These are phyloP conservation scores for Vitis amurensis DNA, from an alignment of 164 flowering plant species.

Conservation along the genomic window DNA sequence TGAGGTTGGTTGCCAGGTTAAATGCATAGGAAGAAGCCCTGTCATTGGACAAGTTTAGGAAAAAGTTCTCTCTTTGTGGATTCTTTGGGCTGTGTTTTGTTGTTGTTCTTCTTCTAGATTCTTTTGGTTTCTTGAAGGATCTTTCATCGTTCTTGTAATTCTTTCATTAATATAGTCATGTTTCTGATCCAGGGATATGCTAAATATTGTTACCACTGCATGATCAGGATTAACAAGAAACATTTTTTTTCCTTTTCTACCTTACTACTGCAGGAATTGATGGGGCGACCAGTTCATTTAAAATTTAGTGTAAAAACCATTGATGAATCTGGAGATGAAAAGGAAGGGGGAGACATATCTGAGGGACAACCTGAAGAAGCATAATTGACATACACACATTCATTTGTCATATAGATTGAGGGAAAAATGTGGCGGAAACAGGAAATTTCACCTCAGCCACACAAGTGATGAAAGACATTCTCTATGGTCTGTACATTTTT, in stretches of 20 bases:
- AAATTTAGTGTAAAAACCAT: constrained; percentile 50
- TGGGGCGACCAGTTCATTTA: constrained; percentile 71
- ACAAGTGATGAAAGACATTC: neutral
- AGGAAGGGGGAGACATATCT: constrained; percentile 22
- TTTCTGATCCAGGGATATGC: no score
- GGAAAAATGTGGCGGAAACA: neutral
- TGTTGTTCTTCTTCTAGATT: no score
- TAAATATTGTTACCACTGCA: no score
- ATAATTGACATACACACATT: neutral
- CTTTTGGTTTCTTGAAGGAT: no score
- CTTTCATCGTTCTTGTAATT: no score
- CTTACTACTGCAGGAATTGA: constrained; percentile 53
- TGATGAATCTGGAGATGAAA: constrained; percentile 34
- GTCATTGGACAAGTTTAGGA: no score
- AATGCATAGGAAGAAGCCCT: no score
- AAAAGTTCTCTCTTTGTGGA: no score
- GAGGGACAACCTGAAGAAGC: constrained; percentile 24
- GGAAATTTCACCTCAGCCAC: constrained; percentile 1
- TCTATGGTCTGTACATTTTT: constrained; percentile 1
- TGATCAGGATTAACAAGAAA: neutral
- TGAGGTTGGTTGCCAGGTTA: no score
- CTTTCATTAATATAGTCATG: no score
- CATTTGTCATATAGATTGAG: neutral
- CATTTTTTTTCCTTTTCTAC: neutral
- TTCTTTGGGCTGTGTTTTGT: no score